Evolutionary conservation across 1,284 basidiomycete species (phyloP).

Genomic region (Cryptococcus hybrid): DNA sequence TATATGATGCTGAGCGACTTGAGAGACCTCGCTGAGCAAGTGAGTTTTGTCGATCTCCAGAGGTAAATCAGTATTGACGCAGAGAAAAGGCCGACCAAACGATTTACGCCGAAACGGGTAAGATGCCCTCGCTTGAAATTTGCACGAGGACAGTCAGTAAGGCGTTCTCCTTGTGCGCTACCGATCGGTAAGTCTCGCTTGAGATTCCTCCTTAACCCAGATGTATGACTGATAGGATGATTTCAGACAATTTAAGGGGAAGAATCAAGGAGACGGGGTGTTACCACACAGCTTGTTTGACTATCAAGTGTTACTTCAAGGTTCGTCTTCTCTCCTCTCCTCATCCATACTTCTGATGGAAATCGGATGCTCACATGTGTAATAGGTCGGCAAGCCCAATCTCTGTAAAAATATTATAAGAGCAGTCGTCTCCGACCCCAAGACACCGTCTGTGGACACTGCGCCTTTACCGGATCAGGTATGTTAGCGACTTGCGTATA

Average conservation of each 20-base stretch:
- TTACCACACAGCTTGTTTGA: conserved; percentile 92
- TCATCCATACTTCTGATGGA: not conserved
- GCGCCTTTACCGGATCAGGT: conserved; percentile 88
- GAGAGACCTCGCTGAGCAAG: conserved; percentile 68
- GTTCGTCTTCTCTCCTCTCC: conserved; percentile 52
- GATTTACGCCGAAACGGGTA: conserved; percentile 44
- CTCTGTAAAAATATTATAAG: conserved; percentile 89
- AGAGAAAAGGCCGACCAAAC: conserved; percentile 49
- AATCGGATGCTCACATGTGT: conserved; percentile 49
- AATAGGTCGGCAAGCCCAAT: conserved; percentile 73
- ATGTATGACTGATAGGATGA: not conserved
- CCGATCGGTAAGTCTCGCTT: conserved; percentile 64
- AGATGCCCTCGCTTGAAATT: conserved; percentile 77
- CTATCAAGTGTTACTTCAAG: conserved; percentile 93
- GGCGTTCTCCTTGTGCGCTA: conserved; percentile 86
- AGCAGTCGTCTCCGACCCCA: conserved; percentile 78
- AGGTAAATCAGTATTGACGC: not conserved
- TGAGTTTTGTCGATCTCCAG: conserved; percentile 11
- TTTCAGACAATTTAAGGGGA: conserved; percentile 61
- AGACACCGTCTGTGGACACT: conserved; percentile 70
- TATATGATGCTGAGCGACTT: conserved; percentile 77
- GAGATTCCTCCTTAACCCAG: not conserved
- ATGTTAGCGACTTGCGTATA: conserved; percentile 22
- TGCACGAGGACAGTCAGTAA: conserved; percentile 88
- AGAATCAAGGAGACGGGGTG: conserved; percentile 86